Conservation (phyloP, 129 eudicot genomes). For the Flaveria brownii region DNA sequence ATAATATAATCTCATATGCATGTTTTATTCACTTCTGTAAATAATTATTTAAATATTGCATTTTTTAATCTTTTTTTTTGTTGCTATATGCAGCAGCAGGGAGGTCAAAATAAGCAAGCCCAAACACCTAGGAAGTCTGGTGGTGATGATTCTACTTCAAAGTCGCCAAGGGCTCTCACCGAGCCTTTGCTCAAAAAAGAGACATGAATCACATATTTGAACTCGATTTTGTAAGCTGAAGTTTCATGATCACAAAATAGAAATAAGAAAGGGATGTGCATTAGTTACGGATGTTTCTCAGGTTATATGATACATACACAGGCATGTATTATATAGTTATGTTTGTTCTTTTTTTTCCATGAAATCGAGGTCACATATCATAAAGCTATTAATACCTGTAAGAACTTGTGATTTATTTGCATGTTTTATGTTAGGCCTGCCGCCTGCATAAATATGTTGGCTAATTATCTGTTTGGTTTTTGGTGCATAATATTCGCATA, state of each 20-base stretch:
- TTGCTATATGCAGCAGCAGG: constrained; percentile 46
- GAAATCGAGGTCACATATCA: constrained; percentile 28
- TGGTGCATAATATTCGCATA: background rate
- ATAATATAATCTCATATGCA: too few relatives aligned
- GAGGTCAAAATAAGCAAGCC: constrained; percentile 65
- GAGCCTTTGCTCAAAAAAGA: constrained; percentile 52
- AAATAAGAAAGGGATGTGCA: constrained; percentile 21
- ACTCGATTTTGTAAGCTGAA: constrained; percentile 22
- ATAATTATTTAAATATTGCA: too few relatives aligned
- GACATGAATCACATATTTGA: constrained; percentile 26
- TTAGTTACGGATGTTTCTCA: background rate
- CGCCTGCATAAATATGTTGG: background rate
- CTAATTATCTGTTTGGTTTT: background rate
- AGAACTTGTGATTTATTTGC: constrained; percentile 2
- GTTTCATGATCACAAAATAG: constrained; percentile 15
- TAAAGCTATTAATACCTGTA: constrained; percentile 20
- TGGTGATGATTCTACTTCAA: constrained; percentile 55
- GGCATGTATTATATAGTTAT: constrained; percentile 7
- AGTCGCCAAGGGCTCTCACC: constrained; percentile 37
- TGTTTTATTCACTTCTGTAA: too few relatives aligned
- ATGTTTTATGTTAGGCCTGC: background rate
- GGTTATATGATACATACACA: constrained; percentile 7
- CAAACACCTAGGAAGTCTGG: constrained; percentile 48
- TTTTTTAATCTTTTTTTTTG: background rate
- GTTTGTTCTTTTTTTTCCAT: constrained; percentile 4